Conservation (phyloP, 179 eudicot genomes). For the Sideroxylon spinosum region DNA sequence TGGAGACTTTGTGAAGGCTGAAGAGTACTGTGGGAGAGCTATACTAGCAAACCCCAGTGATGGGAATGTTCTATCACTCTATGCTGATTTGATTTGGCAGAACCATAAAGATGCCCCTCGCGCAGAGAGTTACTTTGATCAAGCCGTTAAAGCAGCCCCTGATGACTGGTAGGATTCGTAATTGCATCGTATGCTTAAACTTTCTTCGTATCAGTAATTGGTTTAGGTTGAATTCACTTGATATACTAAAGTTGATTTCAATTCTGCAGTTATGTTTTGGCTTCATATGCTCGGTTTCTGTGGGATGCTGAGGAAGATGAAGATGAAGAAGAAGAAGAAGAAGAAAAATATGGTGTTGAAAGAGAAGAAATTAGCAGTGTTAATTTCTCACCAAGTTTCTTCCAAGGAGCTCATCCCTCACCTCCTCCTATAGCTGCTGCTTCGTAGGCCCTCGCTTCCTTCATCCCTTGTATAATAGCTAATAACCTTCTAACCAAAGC, state of each 20-base stretch:
- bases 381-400: conserved; percentile 23
- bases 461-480: not conserved
- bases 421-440: conserved; percentile 40
- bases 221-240: not conserved
- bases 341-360: not conserved
- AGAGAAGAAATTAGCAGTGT: conserved; percentile 12
- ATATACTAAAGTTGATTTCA: conserved; percentile 1
- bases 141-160: conserved; percentile 60
- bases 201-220: not conserved
- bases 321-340: conserved; percentile 24
- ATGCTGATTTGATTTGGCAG: conserved; percentile 69
- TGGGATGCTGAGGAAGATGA: conserved; percentile 68
- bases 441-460: conserved; percentile 17
- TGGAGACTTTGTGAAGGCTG: conserved; percentile 59
- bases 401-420: conserved; percentile 24
- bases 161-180: conserved; percentile 44
- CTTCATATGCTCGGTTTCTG: conserved; percentile 67
- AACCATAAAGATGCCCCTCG: conserved; percentile 47
- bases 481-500: not conserved
- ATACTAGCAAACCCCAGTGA: conserved; percentile 53
- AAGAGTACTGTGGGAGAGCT: conserved; percentile 77
- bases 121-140: conserved; percentile 52
- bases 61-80: conserved; percentile 50
- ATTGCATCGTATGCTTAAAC: not conserved
- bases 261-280: conserved; percentile 52